phyloP scores from a whole-genome alignment of 768 basidiomycete species.

The Leccinum truebloodii region DNA sequence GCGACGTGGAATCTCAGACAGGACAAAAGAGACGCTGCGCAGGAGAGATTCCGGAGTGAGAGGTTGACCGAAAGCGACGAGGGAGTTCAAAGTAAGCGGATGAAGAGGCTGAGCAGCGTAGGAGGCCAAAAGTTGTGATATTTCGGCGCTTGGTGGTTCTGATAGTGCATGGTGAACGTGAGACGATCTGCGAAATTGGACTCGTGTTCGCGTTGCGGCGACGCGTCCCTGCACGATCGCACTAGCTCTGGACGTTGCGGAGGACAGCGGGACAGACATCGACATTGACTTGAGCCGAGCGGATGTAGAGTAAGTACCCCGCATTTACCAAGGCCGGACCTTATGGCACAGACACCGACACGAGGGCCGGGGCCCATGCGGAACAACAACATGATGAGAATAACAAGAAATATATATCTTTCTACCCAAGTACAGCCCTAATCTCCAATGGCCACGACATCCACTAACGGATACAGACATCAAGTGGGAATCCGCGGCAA shows the following conservation, averaged over 20 bases:
- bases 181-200: constrained; percentile 17
- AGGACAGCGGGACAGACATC: not conserved
- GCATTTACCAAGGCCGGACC: not conserved
- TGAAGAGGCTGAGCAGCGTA: constrained; percentile 64
- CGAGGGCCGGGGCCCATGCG: constrained; percentile 2
- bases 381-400: constrained; percentile 11
- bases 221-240: constrained; percentile 3
- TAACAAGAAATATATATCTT: constrained; percentile 28
- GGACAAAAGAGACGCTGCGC: constrained; percentile 70
- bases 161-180: constrained; percentile 42
- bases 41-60: constrained; percentile 69
- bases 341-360: not conserved
- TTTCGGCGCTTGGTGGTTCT: constrained; percentile 50
- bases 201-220: constrained; percentile 3
- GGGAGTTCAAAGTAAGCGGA: constrained; percentile 68
- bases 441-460: constrained; percentile 4
- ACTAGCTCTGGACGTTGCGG: constrained; percentile 8
- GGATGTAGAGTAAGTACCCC: not conserved
- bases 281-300: not conserved
- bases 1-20: constrained; percentile 75
- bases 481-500: not conserved
- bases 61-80: constrained; percentile 77
- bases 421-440: constrained; percentile 23
- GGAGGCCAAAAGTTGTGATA: constrained; percentile 59
- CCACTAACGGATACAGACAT: constrained; percentile 1